Percentiles rank a stretch among this genome's conserved stretches.
Conservation (phyloP, 2,329 filamentous ascomycete species). For the Aureobasidium namibiae region DNA sequence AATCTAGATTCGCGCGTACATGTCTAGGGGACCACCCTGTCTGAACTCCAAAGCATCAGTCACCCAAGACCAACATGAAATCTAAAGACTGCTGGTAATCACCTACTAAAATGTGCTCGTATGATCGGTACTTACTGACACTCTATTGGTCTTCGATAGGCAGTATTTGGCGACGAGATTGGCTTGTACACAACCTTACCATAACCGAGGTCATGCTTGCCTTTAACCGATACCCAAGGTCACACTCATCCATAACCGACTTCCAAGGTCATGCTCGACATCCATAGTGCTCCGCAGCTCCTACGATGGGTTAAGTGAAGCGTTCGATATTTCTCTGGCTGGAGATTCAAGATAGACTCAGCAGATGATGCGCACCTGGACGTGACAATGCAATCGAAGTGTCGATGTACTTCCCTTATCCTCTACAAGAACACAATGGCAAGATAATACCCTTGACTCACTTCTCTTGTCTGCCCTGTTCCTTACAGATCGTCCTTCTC, state of each 20-base stretch:
- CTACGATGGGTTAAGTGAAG: neutral
- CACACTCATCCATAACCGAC: neutral
- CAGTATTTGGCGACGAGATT: neutral
- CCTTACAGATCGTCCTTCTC: too few species aligned
- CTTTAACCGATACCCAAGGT: neutral
- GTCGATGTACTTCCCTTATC: accelerated
- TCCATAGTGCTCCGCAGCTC: too few species aligned
- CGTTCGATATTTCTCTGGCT: neutral
- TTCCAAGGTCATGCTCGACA: neutral
- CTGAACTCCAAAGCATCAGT: neutral
- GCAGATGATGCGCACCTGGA: too few species aligned
- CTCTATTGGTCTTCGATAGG: neutral
- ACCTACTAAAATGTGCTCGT: too few species aligned
- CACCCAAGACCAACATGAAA: neutral
- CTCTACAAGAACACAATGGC: neutral
- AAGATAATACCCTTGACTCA: neutral
- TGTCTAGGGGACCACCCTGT: neutral
- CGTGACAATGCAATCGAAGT: too few species aligned
- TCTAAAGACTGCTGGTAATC: too few species aligned
- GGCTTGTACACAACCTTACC: neutral
- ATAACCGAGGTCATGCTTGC: neutral
- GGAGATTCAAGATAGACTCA: too few species aligned
- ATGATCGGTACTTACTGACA: too few species aligned
- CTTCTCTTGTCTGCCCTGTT: neutral
- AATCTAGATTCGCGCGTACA: neutral